Base-by-base conservation (phyloP, 2,329 filamentous ascomycete species). In the Alternaria consortialis region DNA sequence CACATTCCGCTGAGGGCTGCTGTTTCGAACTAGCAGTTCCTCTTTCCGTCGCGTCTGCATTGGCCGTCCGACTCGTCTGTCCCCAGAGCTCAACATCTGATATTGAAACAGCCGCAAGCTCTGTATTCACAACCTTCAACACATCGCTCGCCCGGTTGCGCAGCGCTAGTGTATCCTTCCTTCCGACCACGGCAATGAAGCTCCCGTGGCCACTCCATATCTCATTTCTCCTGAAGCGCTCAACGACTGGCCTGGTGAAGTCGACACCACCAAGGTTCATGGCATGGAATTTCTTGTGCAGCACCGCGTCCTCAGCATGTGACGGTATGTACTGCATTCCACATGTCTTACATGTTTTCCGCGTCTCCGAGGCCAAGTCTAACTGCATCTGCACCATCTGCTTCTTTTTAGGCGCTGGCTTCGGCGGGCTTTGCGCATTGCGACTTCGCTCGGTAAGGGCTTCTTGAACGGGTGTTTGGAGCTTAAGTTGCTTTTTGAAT, bases 301-400 rank as follows among this genome's bases (percentile, higher is more conserved):
- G 71, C 7, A 83, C 84, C n/a, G 82, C 80, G 67, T 91, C 88
- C 68, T 89, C 87, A 7, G 80, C 77, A 51, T 85, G 85, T 0
- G 87, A 89, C 4, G 87, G 85, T 34, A 87, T 83, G 67, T 90
- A 91, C 54, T 88, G 86, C 88, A 91, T 91, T 1, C 86, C 86
- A 68, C 88, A 91, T 3, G 79, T 80, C 37, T 80, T 79, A 76
- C 88, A 91, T 11, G 83, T 86, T 66, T 85, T 85, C 47, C 85
- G 82, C 39, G 84, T 78, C 42, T 85, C 82, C 39, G 82, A 80
- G 2, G 86, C 87, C 12, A 89, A 79, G 67, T 87, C 86, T 61
- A 90, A 83, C 67, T 87, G 85, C 81, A 87, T 87, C 71, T 90
- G 87, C 51, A 84, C 84, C 60, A 88, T 70, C 29, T 74, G 72